Conservation (phyloP, 306 rosid species). For the Sphenostylis stenocarpa region DNA sequence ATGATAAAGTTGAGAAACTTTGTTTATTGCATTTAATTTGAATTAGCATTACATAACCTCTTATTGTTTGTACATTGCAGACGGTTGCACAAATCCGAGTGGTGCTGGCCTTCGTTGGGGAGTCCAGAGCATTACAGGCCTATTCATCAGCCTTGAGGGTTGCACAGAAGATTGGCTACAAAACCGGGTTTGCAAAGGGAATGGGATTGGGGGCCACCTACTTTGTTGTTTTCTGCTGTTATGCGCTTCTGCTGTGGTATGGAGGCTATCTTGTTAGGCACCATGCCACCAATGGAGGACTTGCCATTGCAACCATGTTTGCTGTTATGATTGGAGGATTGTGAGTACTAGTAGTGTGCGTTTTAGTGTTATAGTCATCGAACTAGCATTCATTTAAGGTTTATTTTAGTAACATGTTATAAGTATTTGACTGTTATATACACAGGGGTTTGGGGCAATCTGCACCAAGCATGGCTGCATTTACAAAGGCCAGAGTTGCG, state of each 20-base stretch:
- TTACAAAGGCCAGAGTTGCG: conserved; percentile 93
- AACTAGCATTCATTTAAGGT: neutral
- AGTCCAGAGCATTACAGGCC: conserved; percentile 64
- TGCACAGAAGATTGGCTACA: conserved; percentile 84
- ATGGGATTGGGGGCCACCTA: conserved; percentile 96
- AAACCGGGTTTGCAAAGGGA: conserved; percentile 88
- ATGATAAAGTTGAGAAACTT: neutral
- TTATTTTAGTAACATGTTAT: neutral
- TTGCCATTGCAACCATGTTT: conserved; percentile 97
- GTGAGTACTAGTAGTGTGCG: conserved; percentile 52
- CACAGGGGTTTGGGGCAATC: conserved; percentile 90
- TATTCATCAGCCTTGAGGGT: conserved; percentile 79
- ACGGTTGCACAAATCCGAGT: conserved; percentile 91
- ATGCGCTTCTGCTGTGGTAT: conserved; percentile 96
- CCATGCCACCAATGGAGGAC: conserved; percentile 92
- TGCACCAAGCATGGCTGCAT: conserved; percentile 95
- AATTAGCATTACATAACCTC: neutral
- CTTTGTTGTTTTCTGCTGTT: conserved; percentile 95
- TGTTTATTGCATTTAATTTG: neutral
- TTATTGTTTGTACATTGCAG: conserved; percentile 44
- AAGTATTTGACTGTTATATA: neutral
- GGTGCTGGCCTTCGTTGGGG: conserved; percentile 81
- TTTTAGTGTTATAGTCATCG: neutral
- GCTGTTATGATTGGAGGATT: conserved; percentile 96
- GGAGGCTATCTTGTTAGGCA: conserved; percentile 96